phyloP scores from a whole-genome alignment of 345 rosid species.

The Draba incana region DNA sequence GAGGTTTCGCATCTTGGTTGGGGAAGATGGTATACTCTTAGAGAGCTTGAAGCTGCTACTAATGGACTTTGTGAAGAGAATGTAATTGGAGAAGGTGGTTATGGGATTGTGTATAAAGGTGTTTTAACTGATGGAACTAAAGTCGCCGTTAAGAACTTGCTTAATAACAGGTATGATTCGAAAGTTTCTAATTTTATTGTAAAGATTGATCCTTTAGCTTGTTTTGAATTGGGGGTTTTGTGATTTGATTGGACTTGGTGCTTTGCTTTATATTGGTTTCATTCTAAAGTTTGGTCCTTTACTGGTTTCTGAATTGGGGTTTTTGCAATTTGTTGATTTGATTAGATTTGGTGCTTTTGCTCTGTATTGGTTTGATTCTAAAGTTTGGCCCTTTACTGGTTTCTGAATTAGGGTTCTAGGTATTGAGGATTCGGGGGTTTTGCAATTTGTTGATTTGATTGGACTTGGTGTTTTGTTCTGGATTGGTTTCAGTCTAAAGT shows the following conservation, averaged over 20 bases:
- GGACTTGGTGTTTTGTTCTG: neutral
- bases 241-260: neutral
- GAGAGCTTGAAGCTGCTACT: slow-evolving; percentile 82
- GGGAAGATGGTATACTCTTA: slow-evolving; percentile 66
- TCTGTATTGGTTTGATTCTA: slow-evolving; percentile 1
- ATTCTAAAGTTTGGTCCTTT: slow-evolving; percentile 1
- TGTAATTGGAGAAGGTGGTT: slow-evolving; percentile 94
- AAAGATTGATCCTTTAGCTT: slow-evolving; percentile 8
- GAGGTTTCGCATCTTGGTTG: slow-evolving; percentile 66
- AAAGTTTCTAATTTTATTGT: neutral
- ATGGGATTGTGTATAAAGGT: slow-evolving; percentile 91
- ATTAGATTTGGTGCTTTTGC: neutral
- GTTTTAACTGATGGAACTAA: slow-evolving; percentile 63
- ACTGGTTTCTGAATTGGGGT: slow-evolving; percentile 2
- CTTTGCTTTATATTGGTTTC: slow-evolving; percentile 1
- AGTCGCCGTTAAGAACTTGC: slow-evolving; percentile 88
- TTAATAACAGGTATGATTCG: slow-evolving; percentile 67
- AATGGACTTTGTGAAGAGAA: slow-evolving; percentile 75
- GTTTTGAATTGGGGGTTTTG: neutral
- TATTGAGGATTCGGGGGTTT: neutral
- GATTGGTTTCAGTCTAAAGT: neutral
- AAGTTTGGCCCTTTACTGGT: slow-evolving; percentile 10
- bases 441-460: neutral
- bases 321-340: neutral
- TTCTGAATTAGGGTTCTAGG: slow-evolving; percentile 11